Base-by-base conservation (phyloP, 192 early-diverging fungal species). In the Umbelopsis isabellina region DNA sequence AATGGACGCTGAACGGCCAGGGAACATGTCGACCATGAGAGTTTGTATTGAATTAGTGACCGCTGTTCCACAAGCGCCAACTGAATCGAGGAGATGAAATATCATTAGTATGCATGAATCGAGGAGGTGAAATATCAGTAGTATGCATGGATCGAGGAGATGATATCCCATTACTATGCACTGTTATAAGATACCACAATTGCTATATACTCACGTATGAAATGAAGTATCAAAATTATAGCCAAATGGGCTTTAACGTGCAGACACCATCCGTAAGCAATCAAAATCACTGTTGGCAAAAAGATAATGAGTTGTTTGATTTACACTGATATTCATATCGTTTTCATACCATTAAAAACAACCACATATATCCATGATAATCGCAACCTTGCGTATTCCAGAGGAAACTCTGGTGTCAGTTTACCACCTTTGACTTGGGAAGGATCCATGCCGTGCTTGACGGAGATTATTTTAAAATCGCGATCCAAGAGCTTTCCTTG, bases 211-310 rank as follows among this genome's bases (percentile, higher is more conserved):
- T 68, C 71, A 67, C 75, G 33, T 45, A 72, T 50, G 35, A 76
- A 77, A 16, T 71, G 66, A 16, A 71, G 21, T 1, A 76, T 8
- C 5, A 76, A 44, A 27, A 64, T 21, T 16, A 72, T 44, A 8
- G 66, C 65, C n/a, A 76, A 11, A 45, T 46, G 70, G 37, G 45
- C 52, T 47, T 76, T 67, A 8, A 58, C 21, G 2, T 46, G 22
- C 47, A 72, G 30, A n/a, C 68, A 68, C 75, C 75, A 77, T 13
- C 75, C 75, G 46, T 77, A 77, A 1, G 66, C n/a, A 37, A 69
- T 20, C 5, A 71, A 49, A 27, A 69, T 30, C 1, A 49, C 49
- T 61, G n/a, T n/a, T n/a, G n/a, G n/a, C n/a, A n/a, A 8, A 13
- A 35, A 1, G 27, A 6, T 15, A 13, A 52, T 10, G 55, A 16